Conservation (phyloP, 805 yeast genomes). For the Pichia nanzhaoensis region DNA sequence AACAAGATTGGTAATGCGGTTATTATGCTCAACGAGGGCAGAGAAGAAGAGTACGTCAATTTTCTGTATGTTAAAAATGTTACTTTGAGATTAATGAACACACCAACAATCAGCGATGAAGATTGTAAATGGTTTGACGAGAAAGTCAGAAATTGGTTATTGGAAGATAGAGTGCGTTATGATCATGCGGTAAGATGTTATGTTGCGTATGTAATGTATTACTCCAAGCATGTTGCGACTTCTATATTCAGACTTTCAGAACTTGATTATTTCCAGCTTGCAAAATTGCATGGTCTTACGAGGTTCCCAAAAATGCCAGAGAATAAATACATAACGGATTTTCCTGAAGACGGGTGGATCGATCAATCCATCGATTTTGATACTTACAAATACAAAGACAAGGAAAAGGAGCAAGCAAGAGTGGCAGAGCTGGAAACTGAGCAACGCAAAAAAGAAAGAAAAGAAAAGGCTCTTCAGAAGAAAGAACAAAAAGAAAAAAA, state of each 20-base stretch:
- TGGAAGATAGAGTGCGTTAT: constrained; percentile 71
- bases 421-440: constrained; percentile 48
- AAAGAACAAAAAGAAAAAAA: constrained; percentile 45
- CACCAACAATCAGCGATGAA: constrained; percentile 17
- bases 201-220: constrained; percentile 77
- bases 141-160: constrained; percentile 45
- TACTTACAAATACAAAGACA: constrained; percentile 55
- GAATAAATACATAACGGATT: constrained; percentile 41
- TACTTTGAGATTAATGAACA: constrained; percentile 36
- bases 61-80: constrained; percentile 73
- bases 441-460: constrained; percentile 30
- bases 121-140: constrained; percentile 24
- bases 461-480: constrained; percentile 36
- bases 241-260: constrained; percentile 76
- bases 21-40: constrained; percentile 61
- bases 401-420: constrained; percentile 56
- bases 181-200: constrained; percentile 75
- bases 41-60: constrained; percentile 76
- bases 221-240: constrained; percentile 79
- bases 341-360: constrained; percentile 75
- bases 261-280: constrained; percentile 67
- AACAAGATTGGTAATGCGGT: constrained; percentile 76
- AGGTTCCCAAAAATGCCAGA: constrained; percentile 96
- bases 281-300: constrained; percentile 69
- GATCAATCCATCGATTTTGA: constrained; percentile 59